Conservation (phyloP, 1,139 yeast genomes). For the Hemisphaericaspora subhashii region DNA sequence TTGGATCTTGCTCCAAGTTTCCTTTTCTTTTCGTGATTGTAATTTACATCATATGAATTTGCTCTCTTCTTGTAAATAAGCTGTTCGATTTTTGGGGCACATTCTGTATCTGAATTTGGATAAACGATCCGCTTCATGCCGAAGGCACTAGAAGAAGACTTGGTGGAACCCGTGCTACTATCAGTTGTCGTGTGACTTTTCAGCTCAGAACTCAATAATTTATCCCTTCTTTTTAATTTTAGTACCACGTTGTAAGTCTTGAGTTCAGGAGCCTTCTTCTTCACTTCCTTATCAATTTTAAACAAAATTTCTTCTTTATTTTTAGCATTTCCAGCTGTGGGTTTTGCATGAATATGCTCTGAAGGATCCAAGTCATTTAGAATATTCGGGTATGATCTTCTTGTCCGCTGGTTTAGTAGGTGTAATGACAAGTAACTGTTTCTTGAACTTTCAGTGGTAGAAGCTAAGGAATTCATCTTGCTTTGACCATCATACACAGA, state of each 20-base stretch:
- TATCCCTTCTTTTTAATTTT: neutral
- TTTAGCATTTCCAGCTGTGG: neutral
- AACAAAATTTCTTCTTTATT: neutral
- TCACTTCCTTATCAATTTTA: neutral
- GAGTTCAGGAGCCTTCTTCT: neutral
- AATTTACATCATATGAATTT: neutral
- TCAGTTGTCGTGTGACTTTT: neutral
- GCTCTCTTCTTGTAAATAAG: neutral
- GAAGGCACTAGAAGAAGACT: constrained; percentile 1
- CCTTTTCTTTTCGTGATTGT: constrained; percentile 13
- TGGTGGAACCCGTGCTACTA: neutral
- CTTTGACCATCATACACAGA: neutral
- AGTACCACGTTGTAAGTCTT: neutral
- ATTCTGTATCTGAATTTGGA: constrained; percentile 4
- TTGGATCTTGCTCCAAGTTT: constrained; percentile 43
- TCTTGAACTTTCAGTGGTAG: neutral
- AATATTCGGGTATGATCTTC: neutral
- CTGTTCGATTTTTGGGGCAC: constrained; percentile 2
- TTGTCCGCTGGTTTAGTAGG: neutral
- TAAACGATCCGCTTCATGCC: neutral
- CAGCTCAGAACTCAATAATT: neutral
- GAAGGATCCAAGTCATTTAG: neutral
- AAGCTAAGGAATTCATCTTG: constrained; percentile 1
- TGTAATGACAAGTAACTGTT: constrained; percentile 1
- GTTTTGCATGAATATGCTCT: neutral